These are phyloP conservation scores for Triangularia verruculosa DNA, from an alignment of 2,329 filamentous ascomycete species.

Conservation along the genomic window DNA sequence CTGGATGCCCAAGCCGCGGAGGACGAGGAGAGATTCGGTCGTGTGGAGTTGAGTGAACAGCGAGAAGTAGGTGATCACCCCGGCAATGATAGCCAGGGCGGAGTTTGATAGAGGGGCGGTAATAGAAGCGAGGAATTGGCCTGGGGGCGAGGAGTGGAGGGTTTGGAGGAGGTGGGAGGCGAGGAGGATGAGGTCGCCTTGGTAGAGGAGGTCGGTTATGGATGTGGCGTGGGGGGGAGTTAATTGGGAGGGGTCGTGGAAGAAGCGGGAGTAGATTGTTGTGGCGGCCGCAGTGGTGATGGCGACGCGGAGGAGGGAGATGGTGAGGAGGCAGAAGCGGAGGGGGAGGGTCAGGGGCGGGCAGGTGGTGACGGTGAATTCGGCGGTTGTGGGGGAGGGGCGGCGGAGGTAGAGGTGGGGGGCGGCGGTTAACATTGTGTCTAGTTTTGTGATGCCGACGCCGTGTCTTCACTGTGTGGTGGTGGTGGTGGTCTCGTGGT, in stretches of 20 bases:
- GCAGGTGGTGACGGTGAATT: constrained; percentile 86
- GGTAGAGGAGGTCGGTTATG: constrained; percentile 21
- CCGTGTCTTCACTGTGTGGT: too few relatives aligned
- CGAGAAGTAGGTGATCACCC: constrained; percentile 42
- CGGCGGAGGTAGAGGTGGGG: constrained; percentile 61
- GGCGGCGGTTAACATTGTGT: constrained; percentile 58
- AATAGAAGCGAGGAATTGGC: constrained; percentile 33
- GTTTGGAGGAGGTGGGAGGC: constrained; percentile 13
- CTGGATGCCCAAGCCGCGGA: constrained; percentile 87
- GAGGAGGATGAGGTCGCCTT: constrained; percentile 11
- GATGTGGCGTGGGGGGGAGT: constrained; percentile 1
- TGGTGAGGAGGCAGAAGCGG: constrained; percentile 43
- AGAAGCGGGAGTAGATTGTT: constrained; percentile 49
- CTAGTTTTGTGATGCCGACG: neutral
- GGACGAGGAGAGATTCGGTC: constrained; percentile 83
- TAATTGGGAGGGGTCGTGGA: constrained; percentile 32
- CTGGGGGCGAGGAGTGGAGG: constrained; percentile 27
- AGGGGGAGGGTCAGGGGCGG: constrained; percentile 51
- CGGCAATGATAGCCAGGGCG: constrained; percentile 39
- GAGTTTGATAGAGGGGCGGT: constrained; percentile 34
- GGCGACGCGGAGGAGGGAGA: constrained; percentile 42
- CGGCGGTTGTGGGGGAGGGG: constrained; percentile 83
- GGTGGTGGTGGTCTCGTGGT: neutral
- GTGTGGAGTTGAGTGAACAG: constrained; percentile 45
- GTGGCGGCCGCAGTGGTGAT: constrained; percentile 43